These are phyloP conservation scores for Talaromyces stipitatus DNA, from an alignment of 495 filamentous ascomycete genomes.

Conservation along the genomic window DNA sequence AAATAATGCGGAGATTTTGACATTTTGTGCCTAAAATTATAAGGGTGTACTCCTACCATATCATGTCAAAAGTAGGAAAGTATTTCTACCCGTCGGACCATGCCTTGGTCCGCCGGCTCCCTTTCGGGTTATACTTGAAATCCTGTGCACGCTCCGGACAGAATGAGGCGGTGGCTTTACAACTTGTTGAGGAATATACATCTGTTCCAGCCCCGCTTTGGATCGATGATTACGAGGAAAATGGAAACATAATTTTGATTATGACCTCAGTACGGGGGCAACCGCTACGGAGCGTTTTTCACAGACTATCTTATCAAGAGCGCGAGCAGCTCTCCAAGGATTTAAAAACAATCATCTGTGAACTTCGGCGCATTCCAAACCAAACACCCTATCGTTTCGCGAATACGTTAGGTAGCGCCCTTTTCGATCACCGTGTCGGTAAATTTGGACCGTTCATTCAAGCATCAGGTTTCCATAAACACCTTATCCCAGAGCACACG, in stretches of 20 bases:
- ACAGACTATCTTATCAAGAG: conserved; percentile 15
- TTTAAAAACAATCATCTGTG: conserved; percentile 4
- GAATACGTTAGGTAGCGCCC: conserved; percentile 9
- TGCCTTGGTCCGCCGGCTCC: conserved; percentile 9
- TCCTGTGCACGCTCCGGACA: conserved; percentile 8
- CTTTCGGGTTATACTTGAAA: conserved; percentile 14
- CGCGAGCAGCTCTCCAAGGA: conserved; percentile 12
- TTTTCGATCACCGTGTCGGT: conserved; percentile 13
- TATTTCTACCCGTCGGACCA: background rate
- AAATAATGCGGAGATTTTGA: background rate
- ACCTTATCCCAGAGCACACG: conserved; percentile 4
- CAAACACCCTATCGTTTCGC: conserved; percentile 12
- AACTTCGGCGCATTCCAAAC: conserved; percentile 17
- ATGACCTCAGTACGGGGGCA: conserved; percentile 7
- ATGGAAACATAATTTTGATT: conserved; percentile 4
- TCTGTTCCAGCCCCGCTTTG: conserved; percentile 14
- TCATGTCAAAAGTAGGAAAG: conserved; percentile 1
- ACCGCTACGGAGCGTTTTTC: background rate
- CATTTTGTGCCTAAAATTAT: background rate
- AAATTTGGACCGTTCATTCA: conserved; percentile 11
- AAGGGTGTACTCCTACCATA: background rate
- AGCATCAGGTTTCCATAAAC: conserved; percentile 14
- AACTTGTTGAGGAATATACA: conserved; percentile 16
- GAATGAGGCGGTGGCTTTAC: conserved; percentile 11
- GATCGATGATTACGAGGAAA: conserved; percentile 8